Conservation (phyloP, 164 flowering plant genomes). For the Sextonia rubra region DNA sequence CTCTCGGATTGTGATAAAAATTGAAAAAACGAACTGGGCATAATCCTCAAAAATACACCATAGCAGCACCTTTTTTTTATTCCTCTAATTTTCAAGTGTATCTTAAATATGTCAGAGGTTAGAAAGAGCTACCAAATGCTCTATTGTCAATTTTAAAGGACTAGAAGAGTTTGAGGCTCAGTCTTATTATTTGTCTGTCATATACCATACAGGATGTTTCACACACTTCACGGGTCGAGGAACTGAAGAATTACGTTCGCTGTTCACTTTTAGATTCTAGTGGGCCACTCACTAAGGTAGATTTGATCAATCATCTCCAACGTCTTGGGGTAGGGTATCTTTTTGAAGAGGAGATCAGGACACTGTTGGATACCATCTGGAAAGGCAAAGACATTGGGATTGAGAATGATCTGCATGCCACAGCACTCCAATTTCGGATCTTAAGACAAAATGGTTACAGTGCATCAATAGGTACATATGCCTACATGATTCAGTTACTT, state of each 20-base stretch:
- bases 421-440: conserved; percentile 8
- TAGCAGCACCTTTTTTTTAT: no score
- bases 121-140: no score
- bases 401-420: conserved; percentile 7
- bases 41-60: no score
- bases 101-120: no score
- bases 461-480: conserved; percentile 9
- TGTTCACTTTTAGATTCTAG: neutral
- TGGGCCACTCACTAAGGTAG: conserved; percentile 2
- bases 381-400: neutral
- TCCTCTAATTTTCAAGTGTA: no score
- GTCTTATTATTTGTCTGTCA: no score
- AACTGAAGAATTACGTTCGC: neutral
- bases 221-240: no score
- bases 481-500: neutral
- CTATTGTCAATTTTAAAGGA: no score
- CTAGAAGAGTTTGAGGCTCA: no score
- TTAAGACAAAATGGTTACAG: conserved; percentile 10
- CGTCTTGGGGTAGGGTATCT: conserved; percentile 8
- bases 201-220: no score
- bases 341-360: conserved; percentile 14
- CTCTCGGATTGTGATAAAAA: no score
- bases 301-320: conserved; percentile 8
- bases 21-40: no score
- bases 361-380: neutral